Conservation (phyloP, 2,329 filamentous ascomycete genomes). For the Claviceps capensis region DNA sequence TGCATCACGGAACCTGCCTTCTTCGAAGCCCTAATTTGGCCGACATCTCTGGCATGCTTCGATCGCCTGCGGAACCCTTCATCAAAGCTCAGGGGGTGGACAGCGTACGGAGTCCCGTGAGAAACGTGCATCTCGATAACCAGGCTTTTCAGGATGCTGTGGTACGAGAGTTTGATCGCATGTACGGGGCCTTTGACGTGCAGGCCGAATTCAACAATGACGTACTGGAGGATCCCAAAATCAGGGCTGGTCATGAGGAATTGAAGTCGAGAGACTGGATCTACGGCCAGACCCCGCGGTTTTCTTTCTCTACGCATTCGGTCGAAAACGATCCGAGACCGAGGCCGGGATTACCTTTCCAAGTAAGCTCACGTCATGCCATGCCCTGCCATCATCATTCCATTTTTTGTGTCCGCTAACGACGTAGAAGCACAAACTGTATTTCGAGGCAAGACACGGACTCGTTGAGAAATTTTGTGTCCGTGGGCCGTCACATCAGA, state of each 20-base stretch:
- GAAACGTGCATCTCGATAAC: constrained; percentile 53
- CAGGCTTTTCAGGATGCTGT: constrained; percentile 40
- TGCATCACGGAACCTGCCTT: constrained; percentile 90
- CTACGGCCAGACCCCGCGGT: constrained; percentile 75
- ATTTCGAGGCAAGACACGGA: constrained; percentile 24
- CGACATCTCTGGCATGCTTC: constrained; percentile 54
- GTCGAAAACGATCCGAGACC: constrained; percentile 44
- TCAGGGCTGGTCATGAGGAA: constrained; percentile 27
- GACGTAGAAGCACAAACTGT: constrained; percentile 16
- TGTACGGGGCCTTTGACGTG: constrained; percentile 43
- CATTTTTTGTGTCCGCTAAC: background rate
- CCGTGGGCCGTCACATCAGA: constrained; percentile 6
- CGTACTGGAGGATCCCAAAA: constrained; percentile 30
- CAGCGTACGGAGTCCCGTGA: constrained; percentile 74
- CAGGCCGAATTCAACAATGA: constrained; percentile 33
- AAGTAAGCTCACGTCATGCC: constrained; percentile 21
- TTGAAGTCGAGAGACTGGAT: constrained; percentile 56
- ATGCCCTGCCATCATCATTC: background rate
- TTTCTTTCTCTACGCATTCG: constrained; percentile 53
- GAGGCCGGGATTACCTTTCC: constrained; percentile 34
- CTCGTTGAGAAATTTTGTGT: constrained; percentile 20
- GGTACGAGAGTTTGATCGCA: constrained; percentile 46
- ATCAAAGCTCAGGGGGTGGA: constrained; percentile 78
- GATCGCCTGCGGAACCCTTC: constrained; percentile 63
- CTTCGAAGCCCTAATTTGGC: constrained; percentile 62